Percentiles rank a stretch among this genome's conserved stretches.
Conservation (phyloP, 1,284 basidiomycete genomes). For the Cystobasidiaceae sp. region DNA sequence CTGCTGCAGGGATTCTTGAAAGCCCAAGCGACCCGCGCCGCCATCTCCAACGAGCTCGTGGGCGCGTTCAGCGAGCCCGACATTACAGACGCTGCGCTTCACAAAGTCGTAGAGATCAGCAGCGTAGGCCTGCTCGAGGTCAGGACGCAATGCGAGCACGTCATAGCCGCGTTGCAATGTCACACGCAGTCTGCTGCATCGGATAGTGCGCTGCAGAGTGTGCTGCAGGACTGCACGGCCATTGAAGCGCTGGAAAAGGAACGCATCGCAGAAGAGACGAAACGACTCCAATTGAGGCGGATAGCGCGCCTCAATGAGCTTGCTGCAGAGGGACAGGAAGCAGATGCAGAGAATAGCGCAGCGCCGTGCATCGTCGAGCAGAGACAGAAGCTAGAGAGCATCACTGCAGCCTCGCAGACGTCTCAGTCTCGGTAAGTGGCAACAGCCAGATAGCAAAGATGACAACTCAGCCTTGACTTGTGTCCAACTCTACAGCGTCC, state of each 20-base stretch:
- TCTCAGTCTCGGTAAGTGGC: neutral
- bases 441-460: neutral
- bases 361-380: slow-evolving; percentile 14
- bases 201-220: neutral
- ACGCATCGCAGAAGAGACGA: slow-evolving; percentile 16
- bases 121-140: slow-evolving; percentile 18
- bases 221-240: neutral
- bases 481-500: neutral
- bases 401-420: neutral
- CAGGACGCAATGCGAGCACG: neutral
- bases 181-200: neutral
- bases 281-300: slow-evolving; percentile 12
- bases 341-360: neutral
- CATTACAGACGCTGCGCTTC: slow-evolving; percentile 17
- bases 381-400: neutral
- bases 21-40: slow-evolving; percentile 13
- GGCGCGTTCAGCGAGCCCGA: slow-evolving; percentile 13
- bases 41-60: slow-evolving; percentile 16
- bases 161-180: neutral
- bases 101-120: slow-evolving; percentile 18
- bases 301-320: slow-evolving; percentile 5
- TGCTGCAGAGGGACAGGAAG: neutral
- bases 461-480: neutral
- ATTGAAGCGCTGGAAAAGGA: slow-evolving; percentile 19
- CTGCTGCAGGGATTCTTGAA: slow-evolving; percentile 17